phyloP scores from a whole-genome alignment of 202 grass and related monocot genomes.

The Elaeis oleifera region DNA sequence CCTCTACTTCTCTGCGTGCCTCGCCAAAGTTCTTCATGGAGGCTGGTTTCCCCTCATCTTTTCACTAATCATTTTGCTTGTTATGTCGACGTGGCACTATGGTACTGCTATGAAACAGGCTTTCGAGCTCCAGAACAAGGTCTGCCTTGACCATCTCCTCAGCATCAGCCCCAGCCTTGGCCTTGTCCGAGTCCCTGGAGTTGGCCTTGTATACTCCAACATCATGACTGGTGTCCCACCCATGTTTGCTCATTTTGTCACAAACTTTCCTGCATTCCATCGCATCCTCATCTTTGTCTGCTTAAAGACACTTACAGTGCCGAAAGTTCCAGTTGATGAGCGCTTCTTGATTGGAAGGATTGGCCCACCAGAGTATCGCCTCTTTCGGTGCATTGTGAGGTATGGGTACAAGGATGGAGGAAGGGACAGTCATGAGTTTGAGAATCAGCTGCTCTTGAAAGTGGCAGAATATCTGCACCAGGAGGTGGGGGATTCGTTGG shows the following conservation, averaged over 20 bases:
- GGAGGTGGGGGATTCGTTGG: constrained; percentile 2
- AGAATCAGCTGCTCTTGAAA: constrained; percentile 76
- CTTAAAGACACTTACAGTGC: constrained; percentile 64
- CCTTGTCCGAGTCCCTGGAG: constrained; percentile 57
- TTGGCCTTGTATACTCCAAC: constrained; percentile 65
- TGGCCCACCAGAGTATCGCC: constrained; percentile 33
- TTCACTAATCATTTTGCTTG: constrained; percentile 37
- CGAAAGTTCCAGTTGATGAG: constrained; percentile 44
- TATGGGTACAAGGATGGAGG: constrained; percentile 77
- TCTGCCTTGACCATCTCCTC: constrained; percentile 58
- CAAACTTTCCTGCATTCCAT: constrained; percentile 91
- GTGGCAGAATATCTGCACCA: constrained; percentile 60
- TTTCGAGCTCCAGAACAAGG: constrained; percentile 85
- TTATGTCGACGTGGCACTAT: constrained; percentile 87
- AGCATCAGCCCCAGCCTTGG: constrained; percentile 54
- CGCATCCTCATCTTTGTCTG: constrained; percentile 70
- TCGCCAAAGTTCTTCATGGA: constrained; percentile 58
- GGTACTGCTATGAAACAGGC: constrained; percentile 68
- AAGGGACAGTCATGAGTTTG: constrained; percentile 60
- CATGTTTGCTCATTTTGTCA: constrained; percentile 94
- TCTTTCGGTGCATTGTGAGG: constrained; percentile 57
- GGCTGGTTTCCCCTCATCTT: constrained; percentile 73
- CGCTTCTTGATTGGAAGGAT: constrained; percentile 60
- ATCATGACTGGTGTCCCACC: constrained; percentile 43
- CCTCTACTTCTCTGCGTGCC: constrained; percentile 60